These are phyloP conservation scores for Talaromyces liani DNA, from an alignment of 495 filamentous ascomycete species.

Conservation along the genomic window DNA sequence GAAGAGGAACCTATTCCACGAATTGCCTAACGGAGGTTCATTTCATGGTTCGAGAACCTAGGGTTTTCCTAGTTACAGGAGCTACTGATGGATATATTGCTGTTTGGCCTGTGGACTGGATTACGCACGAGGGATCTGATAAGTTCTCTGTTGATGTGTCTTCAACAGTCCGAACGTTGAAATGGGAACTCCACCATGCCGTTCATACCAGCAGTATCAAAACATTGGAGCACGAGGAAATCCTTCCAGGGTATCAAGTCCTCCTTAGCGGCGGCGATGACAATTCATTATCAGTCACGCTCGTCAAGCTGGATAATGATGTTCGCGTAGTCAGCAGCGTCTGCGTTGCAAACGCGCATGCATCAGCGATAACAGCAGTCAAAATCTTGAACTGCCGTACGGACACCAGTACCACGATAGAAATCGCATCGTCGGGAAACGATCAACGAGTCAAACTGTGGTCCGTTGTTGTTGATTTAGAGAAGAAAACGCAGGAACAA, in stretches of 20 bases:
- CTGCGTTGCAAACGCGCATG: constrained; percentile 66
- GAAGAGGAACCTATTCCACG: constrained; percentile 59
- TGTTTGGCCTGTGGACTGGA: constrained; percentile 40
- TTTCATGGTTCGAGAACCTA: constrained; percentile 29
- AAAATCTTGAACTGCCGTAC: constrained; percentile 29
- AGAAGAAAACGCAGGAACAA: constrained; percentile 26
- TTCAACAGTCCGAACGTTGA: constrained; percentile 10
- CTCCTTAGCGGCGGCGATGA: constrained; percentile 80
- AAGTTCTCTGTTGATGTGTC: constrained; percentile 20
- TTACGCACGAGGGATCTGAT: constrained; percentile 40
- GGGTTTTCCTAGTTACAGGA: constrained; percentile 44
- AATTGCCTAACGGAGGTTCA: constrained; percentile 71
- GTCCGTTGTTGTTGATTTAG: constrained; percentile 38
- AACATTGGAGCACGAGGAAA: constrained; percentile 29
- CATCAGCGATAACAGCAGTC: constrained; percentile 68
- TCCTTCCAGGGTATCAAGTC: constrained; percentile 31
- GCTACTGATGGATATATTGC: constrained; percentile 57
- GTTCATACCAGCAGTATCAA: constrained; percentile 77
- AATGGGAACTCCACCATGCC: constrained; percentile 30
- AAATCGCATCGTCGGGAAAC: constrained; percentile 59
- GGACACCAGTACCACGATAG: constrained; percentile 11
- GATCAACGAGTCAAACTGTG: constrained; percentile 80
- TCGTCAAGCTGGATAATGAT: constrained; percentile 20
- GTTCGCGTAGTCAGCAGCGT: constrained; percentile 31
- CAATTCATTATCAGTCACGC: constrained; percentile 60